phyloP scores from a whole-genome alignment of 1,139 yeast genomes.

The Blastobotrys proliferans region DNA sequence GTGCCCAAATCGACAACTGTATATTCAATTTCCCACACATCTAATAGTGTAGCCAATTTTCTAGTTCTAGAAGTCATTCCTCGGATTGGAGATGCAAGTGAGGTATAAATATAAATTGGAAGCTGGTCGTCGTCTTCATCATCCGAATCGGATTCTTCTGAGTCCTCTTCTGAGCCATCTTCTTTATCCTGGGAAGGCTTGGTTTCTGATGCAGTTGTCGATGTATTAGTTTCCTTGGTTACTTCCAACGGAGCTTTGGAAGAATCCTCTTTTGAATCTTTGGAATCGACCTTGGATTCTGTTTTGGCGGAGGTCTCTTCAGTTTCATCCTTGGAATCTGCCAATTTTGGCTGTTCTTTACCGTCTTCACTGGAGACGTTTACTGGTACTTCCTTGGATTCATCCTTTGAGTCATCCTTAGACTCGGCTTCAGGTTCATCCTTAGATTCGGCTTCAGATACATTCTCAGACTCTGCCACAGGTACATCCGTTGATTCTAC shows the following conservation, averaged over 20 bases:
- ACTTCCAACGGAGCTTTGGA: neutral
- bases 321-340: neutral
- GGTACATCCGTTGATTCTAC: no score
- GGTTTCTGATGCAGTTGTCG: neutral
- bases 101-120: slow-evolving; percentile 64
- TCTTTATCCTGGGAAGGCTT: neutral
- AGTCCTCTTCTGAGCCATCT: neutral
- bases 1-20: slow-evolving; percentile 79
- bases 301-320: slow-evolving; percentile 1
- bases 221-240: neutral
- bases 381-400: no score
- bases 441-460: neutral
- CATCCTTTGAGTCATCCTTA: neutral
- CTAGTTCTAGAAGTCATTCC: slow-evolving; percentile 80
- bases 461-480: no score
- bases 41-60: slow-evolving; percentile 67
- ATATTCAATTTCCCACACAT: slow-evolving; percentile 68
- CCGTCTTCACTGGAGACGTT: no score
- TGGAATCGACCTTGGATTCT: neutral
- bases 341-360: neutral
- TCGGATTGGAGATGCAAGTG: slow-evolving; percentile 84
- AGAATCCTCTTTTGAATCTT: neutral
- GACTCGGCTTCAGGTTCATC: neutral
- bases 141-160: slow-evolving; percentile 9
- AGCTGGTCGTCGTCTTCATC: slow-evolving; percentile 13